Evolutionary conservation across 371 early-diverging fungal species (phyloP), one percentile per base, ranked within the genome.

Genomic region (Lichtheimia hyalospora): DNA sequence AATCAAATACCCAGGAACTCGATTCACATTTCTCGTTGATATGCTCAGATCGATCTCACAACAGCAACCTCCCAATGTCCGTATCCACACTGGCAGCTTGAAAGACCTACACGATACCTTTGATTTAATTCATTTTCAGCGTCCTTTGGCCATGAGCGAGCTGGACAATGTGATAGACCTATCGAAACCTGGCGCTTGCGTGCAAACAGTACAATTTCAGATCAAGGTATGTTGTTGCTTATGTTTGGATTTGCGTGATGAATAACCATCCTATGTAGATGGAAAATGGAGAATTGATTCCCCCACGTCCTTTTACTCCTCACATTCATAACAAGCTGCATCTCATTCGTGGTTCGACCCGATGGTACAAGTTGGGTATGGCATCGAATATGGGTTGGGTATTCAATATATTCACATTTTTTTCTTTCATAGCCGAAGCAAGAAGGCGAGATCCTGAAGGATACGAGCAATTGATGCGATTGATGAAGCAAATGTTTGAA

Each of bases 191-290:
- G 59, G 59, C 2, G 59, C 51, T 7, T 58, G 59, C 21, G 51
- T 58, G 15, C 59, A 58, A 13, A 58, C 52, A n/a, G 52, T 58
- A 16, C 51, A 58, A 24, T 58, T 58, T 16, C 42, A 58, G 15
- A 21, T 58, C 13, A 58, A 58, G 50, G 63, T 63, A 58, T 24
- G 25, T 28, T 28, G 3, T 7, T 6, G 7, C 28, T 28, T 7
- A 7, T 7, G 1, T 28, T 7, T 28, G 7, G 3, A 7, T 28
- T 8, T 2, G 8, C 34, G 34, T 34, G 34, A 34, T 34, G 34
- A 10, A 34, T 34, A 34, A 34, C 27, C 34, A 34, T 34, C 10
- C 10, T 10, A 34, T 8, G 10, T 34, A 34, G 34, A 1, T 34
- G 34, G 10, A 34, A 34, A 34, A 34, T 34, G 34, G 34, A 34